Base-by-base conservation (phyloP, 1,284 basidiomycete genomes). In the Rhodotorula sp. region DNA sequence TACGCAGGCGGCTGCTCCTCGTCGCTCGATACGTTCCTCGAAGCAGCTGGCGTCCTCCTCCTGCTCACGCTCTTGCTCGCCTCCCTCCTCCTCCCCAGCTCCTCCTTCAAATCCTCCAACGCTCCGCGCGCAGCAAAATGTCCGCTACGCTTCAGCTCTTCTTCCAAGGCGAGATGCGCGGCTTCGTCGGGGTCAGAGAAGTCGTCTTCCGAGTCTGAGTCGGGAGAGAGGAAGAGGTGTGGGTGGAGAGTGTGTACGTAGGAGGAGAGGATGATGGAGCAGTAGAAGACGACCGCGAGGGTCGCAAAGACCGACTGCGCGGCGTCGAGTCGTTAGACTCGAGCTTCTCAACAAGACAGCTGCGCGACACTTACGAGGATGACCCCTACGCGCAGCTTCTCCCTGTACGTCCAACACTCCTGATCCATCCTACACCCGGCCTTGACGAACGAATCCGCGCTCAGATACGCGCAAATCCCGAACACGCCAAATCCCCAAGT, bases 221-320 rank as follows among this genome's bases (percentile, higher is more conserved):
- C 70, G 10, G 62, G 59, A 7, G 57, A 49, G 47, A 57, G 29
- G 53, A 68, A 68, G 47, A 71, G 22, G 46, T 68, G 58, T 7
- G 70, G 70, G 47, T 71, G 70, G 4, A 71, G 56, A 9, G 63
- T 66, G 63, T 71, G 70, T 9, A 63, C 60, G 24, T 39, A 71
- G 24, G 70, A 51, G 13, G 70, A 68, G 19, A 63, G 46, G 51
- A 68, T 47, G 47, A 71, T 11, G 54, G 36, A 36, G 63, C 65
- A 57, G 56, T 60, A 68, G 29, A 71, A 71, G 36, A 51, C 57
- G 60, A 71, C n/a, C 22, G 53, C 34, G 36, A 71, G 61, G 7
- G 70, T 68, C 10, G 44, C 44, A n/a, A 68, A 57, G 24, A 71
- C 48, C 30, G 34, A 54, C 69, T 71, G 59, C 20, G 11, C 6